These are phyloP conservation scores for Penicillium samsonianum DNA, from an alignment of 495 filamentous ascomycete species.

Conservation along the genomic window DNA sequence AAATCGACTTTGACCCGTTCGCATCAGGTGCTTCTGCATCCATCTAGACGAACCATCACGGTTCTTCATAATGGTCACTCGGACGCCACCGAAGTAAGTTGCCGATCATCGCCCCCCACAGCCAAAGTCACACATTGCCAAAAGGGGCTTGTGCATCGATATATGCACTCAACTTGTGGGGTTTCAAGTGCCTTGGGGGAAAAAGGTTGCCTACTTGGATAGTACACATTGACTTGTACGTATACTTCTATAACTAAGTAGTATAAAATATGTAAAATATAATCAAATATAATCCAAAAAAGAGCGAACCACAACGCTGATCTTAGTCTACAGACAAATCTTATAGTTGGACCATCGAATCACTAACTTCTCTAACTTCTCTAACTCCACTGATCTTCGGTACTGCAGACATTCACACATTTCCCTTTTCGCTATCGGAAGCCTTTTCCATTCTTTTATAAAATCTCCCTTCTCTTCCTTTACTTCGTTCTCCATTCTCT, in stretches of 20 bases:
- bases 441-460: conserved; percentile 1
- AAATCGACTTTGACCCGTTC: not conserved
- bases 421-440: not conserved
- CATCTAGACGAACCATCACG: not conserved
- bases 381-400: conserved; percentile 12
- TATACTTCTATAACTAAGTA: not conserved
- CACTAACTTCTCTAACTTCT: not conserved
- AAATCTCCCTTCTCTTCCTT: not conserved
- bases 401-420: conserved; percentile 1
- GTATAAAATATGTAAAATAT: not conserved
- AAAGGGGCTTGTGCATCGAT: conserved; percentile 5
- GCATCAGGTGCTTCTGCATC: not conserved
- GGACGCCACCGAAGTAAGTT: not conserved
- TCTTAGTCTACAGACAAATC: conserved; percentile 3
- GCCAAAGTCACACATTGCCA: not conserved
- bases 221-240: not conserved
- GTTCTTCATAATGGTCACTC: conserved; percentile 4
- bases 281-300: too few relatives aligned
- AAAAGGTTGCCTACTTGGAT: not conserved
- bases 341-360: conserved; percentile 7
- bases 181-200: not conserved
- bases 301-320: too few relatives aligned
- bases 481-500: not conserved
- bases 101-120: conserved; percentile 4
- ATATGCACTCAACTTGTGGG: not conserved